A percentile compares a stretch with the other conserved stretches of the same genome.
These are phyloP conservation scores for Dioscorea zingiberensis DNA, from an alignment of 106 monocot genomes.

Conservation along the genomic window DNA sequence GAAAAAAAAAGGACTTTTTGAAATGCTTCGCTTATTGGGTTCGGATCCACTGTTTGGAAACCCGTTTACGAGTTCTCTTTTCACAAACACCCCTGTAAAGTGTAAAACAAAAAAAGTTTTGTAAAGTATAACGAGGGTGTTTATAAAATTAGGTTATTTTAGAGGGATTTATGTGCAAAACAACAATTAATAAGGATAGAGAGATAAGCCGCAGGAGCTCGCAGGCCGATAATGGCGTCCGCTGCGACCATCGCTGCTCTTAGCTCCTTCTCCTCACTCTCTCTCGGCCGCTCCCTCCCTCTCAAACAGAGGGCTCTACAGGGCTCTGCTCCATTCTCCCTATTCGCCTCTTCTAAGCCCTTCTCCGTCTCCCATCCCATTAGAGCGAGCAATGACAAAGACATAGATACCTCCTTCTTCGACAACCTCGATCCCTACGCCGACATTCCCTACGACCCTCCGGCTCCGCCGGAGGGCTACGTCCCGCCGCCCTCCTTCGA, in stretches of 20 bases:
- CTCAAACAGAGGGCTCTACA: constrained; percentile 4
- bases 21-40: too few relatives aligned
- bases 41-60: too few relatives aligned
- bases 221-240: neutral
- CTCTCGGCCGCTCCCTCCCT: neutral
- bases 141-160: too few relatives aligned
- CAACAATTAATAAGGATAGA: too few relatives aligned
- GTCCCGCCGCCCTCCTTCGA: constrained; percentile 62
- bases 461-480: constrained; percentile 68
- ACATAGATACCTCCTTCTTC: constrained; percentile 47
- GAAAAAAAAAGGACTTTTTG: neutral
- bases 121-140: too few relatives aligned
- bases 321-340: neutral
- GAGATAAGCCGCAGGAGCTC: too few relatives aligned
- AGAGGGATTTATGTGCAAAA: too few relatives aligned
- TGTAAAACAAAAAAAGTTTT: too few relatives aligned
- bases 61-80: too few relatives aligned
- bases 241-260: constrained; percentile 3
- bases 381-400: neutral
- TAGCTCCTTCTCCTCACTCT: constrained; percentile 11
- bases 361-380: neutral
- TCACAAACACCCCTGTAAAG: too few relatives aligned
- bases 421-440: constrained; percentile 31
- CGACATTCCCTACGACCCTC: constrained; percentile 46
- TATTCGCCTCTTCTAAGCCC: neutral